Evolutionary conservation across 2,329 filamentous ascomycete species (phyloP).

Genomic region (Talaromyces sp.): DNA sequence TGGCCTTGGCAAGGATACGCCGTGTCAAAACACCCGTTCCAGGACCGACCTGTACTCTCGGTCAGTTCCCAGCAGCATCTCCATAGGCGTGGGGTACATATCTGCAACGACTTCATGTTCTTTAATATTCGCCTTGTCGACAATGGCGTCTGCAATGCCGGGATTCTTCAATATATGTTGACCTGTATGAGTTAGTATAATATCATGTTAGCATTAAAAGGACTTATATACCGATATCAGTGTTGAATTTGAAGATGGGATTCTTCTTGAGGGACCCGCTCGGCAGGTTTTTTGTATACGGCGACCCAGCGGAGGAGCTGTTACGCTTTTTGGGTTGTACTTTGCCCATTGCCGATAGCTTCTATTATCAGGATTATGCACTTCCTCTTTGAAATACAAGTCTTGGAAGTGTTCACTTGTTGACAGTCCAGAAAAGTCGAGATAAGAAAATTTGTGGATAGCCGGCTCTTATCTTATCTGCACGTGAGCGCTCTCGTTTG

Average conservation of each 20-base stretch:
- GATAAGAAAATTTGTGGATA: slow-evolving; percentile 21
- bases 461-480: slow-evolving; percentile 17
- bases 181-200: slow-evolving; percentile 36
- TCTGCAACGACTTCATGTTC: slow-evolving; percentile 63
- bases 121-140: slow-evolving; percentile 83
- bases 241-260: slow-evolving; percentile 97
- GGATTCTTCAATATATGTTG: slow-evolving; percentile 93
- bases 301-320: slow-evolving; percentile 38
- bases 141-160: slow-evolving; percentile 75
- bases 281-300: slow-evolving; percentile 36
- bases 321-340: slow-evolving; percentile 53
- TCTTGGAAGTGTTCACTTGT: not conserved
- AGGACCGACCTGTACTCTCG: slow-evolving; percentile 74
- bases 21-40: slow-evolving; percentile 88
- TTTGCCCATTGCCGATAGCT: slow-evolving; percentile 50
- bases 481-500: slow-evolving; percentile 15
- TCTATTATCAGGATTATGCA: no score
- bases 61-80: slow-evolving; percentile 56
- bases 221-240: slow-evolving; percentile 58
- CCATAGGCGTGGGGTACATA: not conserved
- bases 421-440: not conserved
- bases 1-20: slow-evolving; percentile 81
- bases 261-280: slow-evolving; percentile 55
- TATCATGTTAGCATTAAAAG: no score
- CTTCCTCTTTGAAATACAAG: not conserved